Evolutionary conservation across 371 early-diverging fungal species (phyloP), one percentile per base, ranked within the genome.

Genomic region (Lichtheimia corymbifera): DNA sequence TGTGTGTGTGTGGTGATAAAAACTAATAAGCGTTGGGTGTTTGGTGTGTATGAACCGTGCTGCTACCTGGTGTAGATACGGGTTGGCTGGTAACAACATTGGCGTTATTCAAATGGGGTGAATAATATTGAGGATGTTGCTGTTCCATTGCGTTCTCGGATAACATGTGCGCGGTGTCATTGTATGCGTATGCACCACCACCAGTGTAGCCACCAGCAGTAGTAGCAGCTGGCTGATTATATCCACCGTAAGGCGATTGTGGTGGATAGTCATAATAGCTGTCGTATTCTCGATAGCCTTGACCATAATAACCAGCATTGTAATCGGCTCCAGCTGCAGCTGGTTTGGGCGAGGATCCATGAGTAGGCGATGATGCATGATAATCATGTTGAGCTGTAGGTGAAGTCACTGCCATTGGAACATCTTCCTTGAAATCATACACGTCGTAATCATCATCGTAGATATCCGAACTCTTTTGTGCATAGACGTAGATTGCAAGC

Each of bases 371-470:
- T 27, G 61, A 52, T 20, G 61, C 61, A 53, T 61, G 61, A 28
- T 61, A 61, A 17, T 40, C 44, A 11, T 40, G 24, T 22, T 25
- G 27, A 15, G 28, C 40, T n/a, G 51, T 18, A 50, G 53, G 35
- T 30, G 68, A 60, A 5, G 64, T 44, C 17, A 68, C 55, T n/a
- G 65, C 68, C 68, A 68, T 68, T 11, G 68, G 64, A 42, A 68
- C 62, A 43, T 68, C 68, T 24, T 59, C 61, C 35, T 64, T 61
- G 22, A 58, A 68, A 35, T 68, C 68, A 41, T 68, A 68, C 5
- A 58, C 50, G 27, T 68, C 68, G 50, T 61, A 68, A 27, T 68
- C 68, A 49, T 64, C 59, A 11, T 68, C 68, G 47, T 64, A 68
- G 24, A 68, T 68, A 61, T 68, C 68, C n/a, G 58, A 53, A 28